Conservation (phyloP, 305 asterid genomes). For the Solanum hybrid region DNA sequence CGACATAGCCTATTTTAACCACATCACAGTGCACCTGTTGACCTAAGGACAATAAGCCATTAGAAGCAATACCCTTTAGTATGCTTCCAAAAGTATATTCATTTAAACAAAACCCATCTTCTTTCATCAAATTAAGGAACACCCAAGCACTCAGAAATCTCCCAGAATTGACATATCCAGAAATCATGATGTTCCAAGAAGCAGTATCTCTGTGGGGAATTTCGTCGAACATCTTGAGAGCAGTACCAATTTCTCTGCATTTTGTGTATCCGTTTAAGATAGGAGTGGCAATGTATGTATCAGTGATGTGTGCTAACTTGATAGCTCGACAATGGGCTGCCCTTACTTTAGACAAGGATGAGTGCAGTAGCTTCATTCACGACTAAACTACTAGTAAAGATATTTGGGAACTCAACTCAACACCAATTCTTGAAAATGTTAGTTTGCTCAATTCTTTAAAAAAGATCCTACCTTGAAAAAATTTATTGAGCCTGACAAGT, state of each 20-base stretch:
- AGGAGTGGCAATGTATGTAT: constrained; percentile 43
- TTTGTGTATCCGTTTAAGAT: constrained; percentile 36
- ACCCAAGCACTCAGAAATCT: constrained; percentile 41
- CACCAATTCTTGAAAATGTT: neutral
- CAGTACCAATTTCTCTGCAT: constrained; percentile 31
- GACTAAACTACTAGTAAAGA: neutral
- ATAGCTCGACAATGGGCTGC: constrained; percentile 43
- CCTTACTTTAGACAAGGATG: constrained; percentile 26
- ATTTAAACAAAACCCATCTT: constrained; percentile 31
- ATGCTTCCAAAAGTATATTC: constrained; percentile 67
- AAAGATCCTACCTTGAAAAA: neutral
- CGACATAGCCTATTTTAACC: constrained; percentile 48
- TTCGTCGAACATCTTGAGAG: constrained; percentile 63
- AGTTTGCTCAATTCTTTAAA: neutral
- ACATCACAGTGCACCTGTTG: constrained; percentile 51
- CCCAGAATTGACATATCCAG: constrained; percentile 48
- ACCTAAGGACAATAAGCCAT: constrained; percentile 33
- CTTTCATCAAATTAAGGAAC: constrained; percentile 42
- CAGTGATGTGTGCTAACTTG: constrained; percentile 30
- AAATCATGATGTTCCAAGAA: constrained; percentile 70
- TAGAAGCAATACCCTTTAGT: constrained; percentile 52
- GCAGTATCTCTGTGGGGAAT: constrained; percentile 60
- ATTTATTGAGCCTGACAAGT: neutral
- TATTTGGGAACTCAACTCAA: neutral
- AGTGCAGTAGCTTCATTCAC: constrained; percentile 42